Base-by-base conservation (phyloP, 23 red algal species). In the Pyropia yezoensis region DNA sequence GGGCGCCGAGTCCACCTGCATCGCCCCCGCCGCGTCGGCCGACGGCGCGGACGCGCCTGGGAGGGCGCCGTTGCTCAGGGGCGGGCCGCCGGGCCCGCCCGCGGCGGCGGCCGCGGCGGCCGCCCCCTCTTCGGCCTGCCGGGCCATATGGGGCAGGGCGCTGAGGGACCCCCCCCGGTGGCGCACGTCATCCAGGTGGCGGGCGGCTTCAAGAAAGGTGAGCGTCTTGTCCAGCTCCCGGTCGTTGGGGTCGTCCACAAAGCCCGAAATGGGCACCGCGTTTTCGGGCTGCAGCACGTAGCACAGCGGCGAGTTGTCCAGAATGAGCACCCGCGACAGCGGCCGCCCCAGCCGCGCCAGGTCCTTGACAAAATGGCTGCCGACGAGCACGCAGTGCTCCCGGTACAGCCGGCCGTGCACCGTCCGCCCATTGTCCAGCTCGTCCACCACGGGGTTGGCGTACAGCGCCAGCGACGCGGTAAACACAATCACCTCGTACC, bases 161-260 rank as follows among this genome's bases (percentile, higher is more conserved):
- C 55, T 58, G 18, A 25, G 55, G 18, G 19, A 58, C 55, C 18
- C 55, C 24, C 53, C 24, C 20, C 55, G 24, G 55, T 87, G 63
- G 49, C 92, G 81, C 29, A 98, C 86, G 79, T 98, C 94, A 18
- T 88, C 76, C 27, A 98, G 57, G 19, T 71, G 61, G 56, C 70
- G 78, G 12, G 85, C 65, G 32, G 78, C 66, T 15, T 89, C 76
- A 50, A 98, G 88, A 1, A 90, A 49, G 8, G 67, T 55, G 4
- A 95, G 49, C 32, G 88, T 21, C 50, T 95, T 82, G 19, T 80
- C 66, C 27, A 95, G 74, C 59, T 95, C 81, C 65, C 88, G 83
- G 55, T 95, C 89, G 23, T 33, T 30, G 25, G 62, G 78, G 64
- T 95, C 89, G 27, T 95, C 73, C 27, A 69, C 76, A 83, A 83